Percentiles rank a stretch among this genome's conserved stretches.
Evolutionary conservation across 352 stramenopile genomes (phyloP).

Genomic region (Phytophthora colocasiae): DNA sequence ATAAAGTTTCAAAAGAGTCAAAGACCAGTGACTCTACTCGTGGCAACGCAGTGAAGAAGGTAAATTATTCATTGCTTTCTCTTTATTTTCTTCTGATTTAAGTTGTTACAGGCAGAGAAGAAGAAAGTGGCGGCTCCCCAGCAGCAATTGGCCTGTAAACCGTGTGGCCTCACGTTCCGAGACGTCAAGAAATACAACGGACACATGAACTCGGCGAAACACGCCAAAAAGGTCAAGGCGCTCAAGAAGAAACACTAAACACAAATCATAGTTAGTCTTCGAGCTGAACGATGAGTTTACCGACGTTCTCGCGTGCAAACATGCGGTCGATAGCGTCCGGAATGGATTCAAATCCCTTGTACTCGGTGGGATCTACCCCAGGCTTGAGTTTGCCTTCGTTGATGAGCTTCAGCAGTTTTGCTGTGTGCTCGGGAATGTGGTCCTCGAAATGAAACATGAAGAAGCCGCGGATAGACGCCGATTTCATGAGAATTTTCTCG

Average conservation of each 20-base stretch:
- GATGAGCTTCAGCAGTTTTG: constrained; percentile 49
- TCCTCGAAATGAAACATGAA: constrained; percentile 43
- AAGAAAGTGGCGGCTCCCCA: constrained; percentile 22
- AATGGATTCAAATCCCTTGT: constrained; percentile 59
- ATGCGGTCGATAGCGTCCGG: constrained; percentile 58
- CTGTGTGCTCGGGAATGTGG: constrained; percentile 45
- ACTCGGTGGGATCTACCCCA: constrained; percentile 41
- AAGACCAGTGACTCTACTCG: not conserved
- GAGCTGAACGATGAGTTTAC: constrained; percentile 72
- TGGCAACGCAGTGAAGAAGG: constrained; percentile 21
- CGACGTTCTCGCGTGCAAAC: constrained; percentile 58
- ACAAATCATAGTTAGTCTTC: constrained; percentile 1
- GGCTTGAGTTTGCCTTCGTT: constrained; percentile 51
- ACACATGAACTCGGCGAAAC: constrained; percentile 89
- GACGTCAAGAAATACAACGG: constrained; percentile 87
- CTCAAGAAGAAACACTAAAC: constrained; percentile 55
- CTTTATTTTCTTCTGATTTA: not conserved
- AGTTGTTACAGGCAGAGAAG: constrained; percentile 16
- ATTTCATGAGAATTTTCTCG: constrained; percentile 46
- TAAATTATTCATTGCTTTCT: not conserved
- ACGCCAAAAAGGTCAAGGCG: constrained; percentile 74
- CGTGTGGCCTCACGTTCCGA: constrained; percentile 62
- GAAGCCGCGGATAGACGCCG: constrained; percentile 44
- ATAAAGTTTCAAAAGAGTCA: not conserved
- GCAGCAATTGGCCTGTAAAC: constrained; percentile 53